Conservation (phyloP, 164 flowering plant genomes). For the Kalanchoe fedtschenkoi region DNA sequence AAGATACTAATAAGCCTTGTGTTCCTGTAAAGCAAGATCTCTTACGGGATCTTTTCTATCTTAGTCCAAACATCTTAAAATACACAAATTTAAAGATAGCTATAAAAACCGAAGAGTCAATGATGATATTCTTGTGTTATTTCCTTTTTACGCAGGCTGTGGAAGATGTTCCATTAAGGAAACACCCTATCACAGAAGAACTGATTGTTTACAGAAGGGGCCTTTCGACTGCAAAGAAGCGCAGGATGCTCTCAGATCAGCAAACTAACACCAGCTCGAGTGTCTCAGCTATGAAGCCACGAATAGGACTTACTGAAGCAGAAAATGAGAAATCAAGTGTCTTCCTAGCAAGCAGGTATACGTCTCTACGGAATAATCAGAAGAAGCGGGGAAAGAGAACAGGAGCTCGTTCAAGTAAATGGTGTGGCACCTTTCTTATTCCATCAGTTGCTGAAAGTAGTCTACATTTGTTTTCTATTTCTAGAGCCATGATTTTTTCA, state of each 20-base stretch:
- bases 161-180: background rate
- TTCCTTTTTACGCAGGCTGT: background rate
- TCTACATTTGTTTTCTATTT: background rate
- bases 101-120: no score
- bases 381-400: conserved; percentile 24
- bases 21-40: no score
- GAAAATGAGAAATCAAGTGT: background rate
- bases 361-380: conserved; percentile 8
- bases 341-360: background rate
- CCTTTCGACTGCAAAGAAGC: conserved; percentile 10
- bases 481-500: no score
- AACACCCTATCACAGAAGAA: background rate
- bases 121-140: no score
- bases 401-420: conserved; percentile 14
- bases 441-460: background rate
- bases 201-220: background rate
- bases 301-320: background rate
- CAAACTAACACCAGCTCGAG: background rate
- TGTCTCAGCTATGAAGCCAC: background rate
- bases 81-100: no score
- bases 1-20: no score
- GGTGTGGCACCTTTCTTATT: conserved; percentile 5
- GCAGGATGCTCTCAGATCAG: conserved; percentile 10
- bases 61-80: no score
- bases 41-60: no score